Evolutionary conservation across 305 asterid genomes (phyloP).

Genomic region (Stenogyne calaminthoides): DNA sequence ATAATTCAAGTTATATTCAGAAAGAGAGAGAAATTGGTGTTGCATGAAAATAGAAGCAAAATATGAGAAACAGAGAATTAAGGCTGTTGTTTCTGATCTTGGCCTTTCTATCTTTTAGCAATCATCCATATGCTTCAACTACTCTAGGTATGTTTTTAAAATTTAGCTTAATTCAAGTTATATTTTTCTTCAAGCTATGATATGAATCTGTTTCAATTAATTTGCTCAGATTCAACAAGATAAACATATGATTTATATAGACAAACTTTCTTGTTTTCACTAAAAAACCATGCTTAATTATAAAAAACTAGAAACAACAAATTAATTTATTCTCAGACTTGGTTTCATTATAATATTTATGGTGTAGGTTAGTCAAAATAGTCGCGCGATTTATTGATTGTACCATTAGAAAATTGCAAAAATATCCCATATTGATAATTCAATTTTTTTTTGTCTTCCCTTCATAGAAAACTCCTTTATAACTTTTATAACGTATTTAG

Average conservation of each 20-base stretch:
- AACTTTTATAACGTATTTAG: too few species aligned
- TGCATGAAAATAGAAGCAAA: conserved; percentile 12
- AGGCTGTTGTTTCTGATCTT: conserved; percentile 10
- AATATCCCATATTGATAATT: too few species aligned
- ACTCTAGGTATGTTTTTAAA: conserved; percentile 17
- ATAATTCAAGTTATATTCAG: background rate
- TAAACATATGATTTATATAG: too few species aligned
- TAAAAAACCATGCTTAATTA: too few species aligned
- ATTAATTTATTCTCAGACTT: background rate
- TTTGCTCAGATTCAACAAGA: background rate
- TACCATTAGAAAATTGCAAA: too few species aligned
- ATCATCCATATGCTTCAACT: conserved; percentile 16
- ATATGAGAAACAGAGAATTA: conserved; percentile 21
- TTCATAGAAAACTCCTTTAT: too few species aligned
- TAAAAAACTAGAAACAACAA: too few species aligned
- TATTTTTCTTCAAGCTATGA: background rate
- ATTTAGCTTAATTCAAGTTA: background rate
- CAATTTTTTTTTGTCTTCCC: too few species aligned
- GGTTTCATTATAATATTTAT: too few species aligned
- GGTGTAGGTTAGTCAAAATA: too few species aligned
- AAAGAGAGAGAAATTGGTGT: background rate
- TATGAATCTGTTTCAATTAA: background rate
- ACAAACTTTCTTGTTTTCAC: background rate
- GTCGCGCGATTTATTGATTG: too few species aligned
- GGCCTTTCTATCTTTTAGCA: conserved; percentile 18